phyloP scores from a whole-genome alignment of 306 rosid genomes.

The Sicyos edulis region DNA sequence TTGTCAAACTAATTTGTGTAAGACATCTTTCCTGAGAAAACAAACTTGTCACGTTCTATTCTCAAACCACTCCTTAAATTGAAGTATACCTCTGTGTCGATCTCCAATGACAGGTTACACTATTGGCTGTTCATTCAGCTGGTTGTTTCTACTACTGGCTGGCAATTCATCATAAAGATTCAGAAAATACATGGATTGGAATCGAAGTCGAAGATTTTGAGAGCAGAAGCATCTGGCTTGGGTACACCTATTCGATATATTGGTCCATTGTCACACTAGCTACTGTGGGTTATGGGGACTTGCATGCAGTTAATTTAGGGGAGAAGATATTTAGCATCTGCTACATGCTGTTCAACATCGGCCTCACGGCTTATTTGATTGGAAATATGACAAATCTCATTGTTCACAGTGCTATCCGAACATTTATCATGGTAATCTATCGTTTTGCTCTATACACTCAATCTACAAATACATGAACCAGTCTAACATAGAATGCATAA shows the following conservation, averaged over 20 bases:
- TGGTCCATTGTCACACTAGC: slow-evolving; percentile 79
- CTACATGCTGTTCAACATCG: slow-evolving; percentile 82
- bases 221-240: slow-evolving; percentile 40
- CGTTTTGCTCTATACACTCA: not conserved
- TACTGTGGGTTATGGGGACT: slow-evolving; percentile 90
- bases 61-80: not conserved
- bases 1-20: slow-evolving; percentile 60
- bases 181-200: slow-evolving; percentile 70
- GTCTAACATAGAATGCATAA: not conserved
- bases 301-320: slow-evolving; percentile 60
- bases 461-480: not conserved
- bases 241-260: slow-evolving; percentile 70
- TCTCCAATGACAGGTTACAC: slow-evolving; percentile 46
- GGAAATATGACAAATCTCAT: slow-evolving; percentile 87
- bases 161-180: slow-evolving; percentile 42
- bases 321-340: slow-evolving; percentile 65
- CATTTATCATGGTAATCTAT: slow-evolving; percentile 47
- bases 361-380: slow-evolving; percentile 75
- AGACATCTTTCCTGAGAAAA: slow-evolving; percentile 27
- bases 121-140: slow-evolving; percentile 74
- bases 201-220: slow-evolving; percentile 36
- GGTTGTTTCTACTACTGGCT: slow-evolving; percentile 85
- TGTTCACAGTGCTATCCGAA: slow-evolving; percentile 63
- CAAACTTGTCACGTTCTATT: slow-evolving; percentile 1
- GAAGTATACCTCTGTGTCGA: not conserved